Evolutionary conservation across 306 rosid genomes (phyloP).

Genomic region (Dryas octopetala): DNA sequence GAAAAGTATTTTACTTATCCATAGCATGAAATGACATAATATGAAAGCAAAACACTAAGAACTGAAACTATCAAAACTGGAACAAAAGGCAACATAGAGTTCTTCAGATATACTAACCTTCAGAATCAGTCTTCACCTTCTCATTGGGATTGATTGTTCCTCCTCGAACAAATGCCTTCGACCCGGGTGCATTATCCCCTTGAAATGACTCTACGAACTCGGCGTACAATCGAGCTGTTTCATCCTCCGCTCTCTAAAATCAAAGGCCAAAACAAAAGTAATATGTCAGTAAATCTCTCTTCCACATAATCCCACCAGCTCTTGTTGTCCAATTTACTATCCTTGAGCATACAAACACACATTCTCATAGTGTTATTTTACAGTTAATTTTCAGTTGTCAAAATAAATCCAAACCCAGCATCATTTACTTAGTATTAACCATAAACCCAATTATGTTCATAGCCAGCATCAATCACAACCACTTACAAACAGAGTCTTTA

Average conservation of each 20-base stretch:
- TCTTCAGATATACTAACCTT: conserved; percentile 61
- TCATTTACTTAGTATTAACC: background rate
- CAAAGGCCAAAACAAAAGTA: conserved; percentile 21
- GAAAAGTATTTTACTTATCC: conserved; percentile 63
- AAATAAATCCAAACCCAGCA: background rate
- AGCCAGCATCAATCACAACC: no score
- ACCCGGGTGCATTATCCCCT: conserved; percentile 86
- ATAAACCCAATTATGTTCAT: background rate
- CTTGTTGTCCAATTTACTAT: background rate
- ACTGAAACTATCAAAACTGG: conserved; percentile 29
- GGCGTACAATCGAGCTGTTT: conserved; percentile 90
- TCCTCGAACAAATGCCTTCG: conserved; percentile 94
- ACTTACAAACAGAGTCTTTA: no score
- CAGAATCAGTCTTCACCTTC: conserved; percentile 53
- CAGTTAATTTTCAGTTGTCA: background rate
- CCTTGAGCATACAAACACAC: background rate
- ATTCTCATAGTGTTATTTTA: background rate
- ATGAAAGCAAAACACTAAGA: conserved; percentile 33
- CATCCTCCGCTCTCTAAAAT: conserved; percentile 91
- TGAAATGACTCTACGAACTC: conserved; percentile 99
- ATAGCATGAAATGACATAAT: conserved; percentile 36
- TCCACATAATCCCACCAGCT: conserved; percentile 11
- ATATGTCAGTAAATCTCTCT: conserved; percentile 12
- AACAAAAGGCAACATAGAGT: conserved; percentile 23
- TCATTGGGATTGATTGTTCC: conserved; percentile 90